These are phyloP conservation scores for Anethum foeniculum DNA, from an alignment of 140 eudicot species.

Conservation along the genomic window DNA sequence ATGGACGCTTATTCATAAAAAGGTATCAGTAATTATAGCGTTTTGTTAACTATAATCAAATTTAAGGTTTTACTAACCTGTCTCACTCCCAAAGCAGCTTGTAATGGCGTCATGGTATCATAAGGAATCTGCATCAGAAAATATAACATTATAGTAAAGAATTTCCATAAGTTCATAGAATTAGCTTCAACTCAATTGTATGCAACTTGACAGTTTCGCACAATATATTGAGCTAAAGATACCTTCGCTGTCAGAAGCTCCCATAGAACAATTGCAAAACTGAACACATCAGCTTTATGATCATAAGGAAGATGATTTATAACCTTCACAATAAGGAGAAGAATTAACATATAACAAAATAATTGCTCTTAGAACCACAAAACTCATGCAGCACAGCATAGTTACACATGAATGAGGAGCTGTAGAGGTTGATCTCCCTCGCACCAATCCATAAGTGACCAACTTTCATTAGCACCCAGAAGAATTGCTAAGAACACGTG, in stretches of 20 bases:
- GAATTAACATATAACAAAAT: slow-evolving; percentile 11
- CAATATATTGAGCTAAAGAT: slow-evolving; percentile 4
- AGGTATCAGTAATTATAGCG: background rate
- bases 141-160: background rate
- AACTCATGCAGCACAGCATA: background rate
- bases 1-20: background rate
- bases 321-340: slow-evolving; percentile 38
- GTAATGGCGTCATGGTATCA: slow-evolving; percentile 86
- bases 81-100: slow-evolving; percentile 98
- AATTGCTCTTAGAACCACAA: background rate
- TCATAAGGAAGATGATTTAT: slow-evolving; percentile 88
- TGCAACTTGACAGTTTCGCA: background rate
- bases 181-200: background rate
- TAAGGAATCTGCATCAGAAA: slow-evolving; percentile 63
- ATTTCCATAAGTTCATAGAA: background rate
- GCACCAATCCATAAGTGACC: background rate
- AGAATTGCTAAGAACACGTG: background rate
- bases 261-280: slow-evolving; percentile 97
- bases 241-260: slow-evolving; percentile 96
- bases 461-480: background rate
- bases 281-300: slow-evolving; percentile 89
- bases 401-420: background rate
- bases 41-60: background rate
- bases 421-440: background rate
- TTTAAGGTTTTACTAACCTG: slow-evolving; percentile 38